Evolutionary conservation across 2,329 filamentous ascomycete species (phyloP).

Genomic region (Aspergillus sp.): DNA sequence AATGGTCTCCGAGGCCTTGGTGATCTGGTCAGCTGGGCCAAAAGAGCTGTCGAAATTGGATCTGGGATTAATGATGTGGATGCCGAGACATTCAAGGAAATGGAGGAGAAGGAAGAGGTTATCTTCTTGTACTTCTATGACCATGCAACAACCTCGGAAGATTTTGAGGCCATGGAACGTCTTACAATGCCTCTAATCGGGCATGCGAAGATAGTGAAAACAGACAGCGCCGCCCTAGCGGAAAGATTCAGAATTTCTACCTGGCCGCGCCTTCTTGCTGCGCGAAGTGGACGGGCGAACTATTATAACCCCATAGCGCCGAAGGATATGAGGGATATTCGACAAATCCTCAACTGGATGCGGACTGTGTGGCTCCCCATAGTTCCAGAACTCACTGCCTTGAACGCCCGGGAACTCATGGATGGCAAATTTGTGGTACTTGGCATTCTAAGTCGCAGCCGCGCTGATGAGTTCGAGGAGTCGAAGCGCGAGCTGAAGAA

Average conservation of each 20-base stretch:
- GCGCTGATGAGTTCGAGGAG: conserved; percentile 73
- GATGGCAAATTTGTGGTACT: conserved; percentile 92
- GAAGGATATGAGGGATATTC: conserved; percentile 86
- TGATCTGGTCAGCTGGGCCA: conserved; percentile 82
- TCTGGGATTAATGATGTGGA: conserved; percentile 79
- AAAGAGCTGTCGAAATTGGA: conserved; percentile 78
- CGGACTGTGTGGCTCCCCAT: conserved; percentile 93
- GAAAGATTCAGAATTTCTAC: conserved; percentile 93
- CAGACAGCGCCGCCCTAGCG: conserved; percentile 71
- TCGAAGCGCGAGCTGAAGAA: conserved; percentile 91
- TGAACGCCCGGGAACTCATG: conserved; percentile 94
- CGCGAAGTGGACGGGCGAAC: conserved; percentile 81
- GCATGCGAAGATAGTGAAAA: conserved; percentile 90
- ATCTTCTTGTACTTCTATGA: conserved; percentile 98
- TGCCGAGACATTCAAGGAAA: conserved; percentile 69
- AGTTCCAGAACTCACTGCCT: conserved; percentile 86
- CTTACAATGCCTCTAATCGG: conserved; percentile 86
- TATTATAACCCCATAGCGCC: conserved; percentile 89
- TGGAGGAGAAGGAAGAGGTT: conserved; percentile 92
- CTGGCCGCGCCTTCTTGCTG: conserved; percentile 90
- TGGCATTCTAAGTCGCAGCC: conserved; percentile 77
- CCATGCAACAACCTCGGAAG: conserved; percentile 86
- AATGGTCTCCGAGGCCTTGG: conserved; percentile 87
- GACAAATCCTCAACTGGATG: conserved; percentile 86
- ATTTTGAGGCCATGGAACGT: conserved; percentile 84